Conservation (phyloP, 2,329 filamentous ascomycete genomes). For the Ascochyta fabae region DNA sequence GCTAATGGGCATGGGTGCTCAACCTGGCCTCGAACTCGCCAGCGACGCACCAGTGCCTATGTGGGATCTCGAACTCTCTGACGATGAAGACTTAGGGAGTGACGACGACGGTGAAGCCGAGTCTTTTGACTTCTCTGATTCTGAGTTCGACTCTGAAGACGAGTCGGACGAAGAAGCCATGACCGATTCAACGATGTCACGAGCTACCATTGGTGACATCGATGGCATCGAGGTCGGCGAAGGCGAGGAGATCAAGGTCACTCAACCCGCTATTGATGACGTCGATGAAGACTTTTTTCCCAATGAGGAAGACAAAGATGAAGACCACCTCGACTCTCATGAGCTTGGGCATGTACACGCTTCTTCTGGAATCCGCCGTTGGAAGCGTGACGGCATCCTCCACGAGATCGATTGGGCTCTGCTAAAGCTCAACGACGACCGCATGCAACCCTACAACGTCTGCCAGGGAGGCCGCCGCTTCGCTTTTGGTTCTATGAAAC, state of each 20-base stretch:
- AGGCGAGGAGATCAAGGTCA: slow-evolving; percentile 80
- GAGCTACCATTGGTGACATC: slow-evolving; percentile 67
- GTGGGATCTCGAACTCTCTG: slow-evolving; percentile 60
- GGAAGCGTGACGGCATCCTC: slow-evolving; percentile 71
- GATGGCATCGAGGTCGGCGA: slow-evolving; percentile 77
- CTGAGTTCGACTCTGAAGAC: slow-evolving; percentile 56
- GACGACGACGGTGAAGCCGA: slow-evolving; percentile 39
- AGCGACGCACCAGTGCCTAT: slow-evolving; percentile 36
- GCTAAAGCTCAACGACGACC: slow-evolving; percentile 76
- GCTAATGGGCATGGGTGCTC: slow-evolving; percentile 47
- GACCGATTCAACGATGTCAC: slow-evolving; percentile 37
- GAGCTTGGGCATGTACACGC: slow-evolving; percentile 85
- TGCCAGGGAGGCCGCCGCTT: slow-evolving; percentile 63
- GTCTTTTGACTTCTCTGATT: slow-evolving; percentile 61
- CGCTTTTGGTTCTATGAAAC: slow-evolving; percentile 33
- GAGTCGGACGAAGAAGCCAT: slow-evolving; percentile 40
- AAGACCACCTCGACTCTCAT: slow-evolving; percentile 81
- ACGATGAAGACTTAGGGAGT: slow-evolving; percentile 59
- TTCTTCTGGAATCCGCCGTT: slow-evolving; percentile 84
- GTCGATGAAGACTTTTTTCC: slow-evolving; percentile 84
- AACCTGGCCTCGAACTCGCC: slow-evolving; percentile 42
- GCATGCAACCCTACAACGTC: slow-evolving; percentile 74
- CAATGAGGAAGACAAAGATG: slow-evolving; percentile 72
- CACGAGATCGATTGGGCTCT: slow-evolving; percentile 98
- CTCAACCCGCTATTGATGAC: slow-evolving; percentile 89